Evolutionary conservation across 768 basidiomycete species (phyloP).

Genomic region (Agrocybe praecox): DNA sequence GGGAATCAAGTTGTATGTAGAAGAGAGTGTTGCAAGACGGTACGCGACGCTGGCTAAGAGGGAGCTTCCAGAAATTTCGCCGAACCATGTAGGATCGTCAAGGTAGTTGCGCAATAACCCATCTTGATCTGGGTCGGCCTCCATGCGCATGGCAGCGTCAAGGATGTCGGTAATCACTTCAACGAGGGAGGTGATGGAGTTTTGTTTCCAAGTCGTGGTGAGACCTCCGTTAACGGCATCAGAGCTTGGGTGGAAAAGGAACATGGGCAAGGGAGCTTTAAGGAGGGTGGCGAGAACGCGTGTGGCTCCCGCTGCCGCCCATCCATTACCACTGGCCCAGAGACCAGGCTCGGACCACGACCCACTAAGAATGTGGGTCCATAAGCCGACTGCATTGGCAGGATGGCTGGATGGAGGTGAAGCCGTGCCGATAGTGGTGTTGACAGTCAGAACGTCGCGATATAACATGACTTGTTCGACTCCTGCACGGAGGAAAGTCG

Average conservation of each 20-base stretch:
- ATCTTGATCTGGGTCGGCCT: constrained; percentile 15
- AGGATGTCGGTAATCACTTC: constrained; percentile 36
- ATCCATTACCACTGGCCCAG: constrained; percentile 64
- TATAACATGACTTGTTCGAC: constrained; percentile 44
- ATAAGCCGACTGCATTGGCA: constrained; percentile 23
- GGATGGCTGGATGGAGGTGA: constrained; percentile 1
- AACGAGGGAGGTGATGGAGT: constrained; percentile 28
- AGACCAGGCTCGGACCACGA: constrained; percentile 38
- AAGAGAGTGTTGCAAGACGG: constrained; percentile 28
- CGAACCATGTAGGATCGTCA: constrained; percentile 34
- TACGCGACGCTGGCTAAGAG: constrained; percentile 37
- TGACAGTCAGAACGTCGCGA: constrained; percentile 33
- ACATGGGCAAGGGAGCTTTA: constrained; percentile 35
- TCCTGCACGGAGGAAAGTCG: constrained; percentile 33
- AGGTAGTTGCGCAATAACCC: constrained; percentile 41
- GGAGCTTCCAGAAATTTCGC: constrained; percentile 38
- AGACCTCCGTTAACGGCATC: constrained; percentile 5
- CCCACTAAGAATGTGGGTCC: constrained; percentile 47
- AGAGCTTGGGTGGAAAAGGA: constrained; percentile 13
- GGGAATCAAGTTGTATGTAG: neutral
- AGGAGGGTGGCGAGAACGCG: constrained; percentile 54
- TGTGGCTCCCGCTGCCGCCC: constrained; percentile 73
- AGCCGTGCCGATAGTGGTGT: constrained; percentile 19
- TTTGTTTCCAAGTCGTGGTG: constrained; percentile 11
- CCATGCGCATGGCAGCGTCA: constrained; percentile 31